Conservation (phyloP, 495 filamentous ascomycete genomes). For the Eremomyces bilateralis region DNA sequence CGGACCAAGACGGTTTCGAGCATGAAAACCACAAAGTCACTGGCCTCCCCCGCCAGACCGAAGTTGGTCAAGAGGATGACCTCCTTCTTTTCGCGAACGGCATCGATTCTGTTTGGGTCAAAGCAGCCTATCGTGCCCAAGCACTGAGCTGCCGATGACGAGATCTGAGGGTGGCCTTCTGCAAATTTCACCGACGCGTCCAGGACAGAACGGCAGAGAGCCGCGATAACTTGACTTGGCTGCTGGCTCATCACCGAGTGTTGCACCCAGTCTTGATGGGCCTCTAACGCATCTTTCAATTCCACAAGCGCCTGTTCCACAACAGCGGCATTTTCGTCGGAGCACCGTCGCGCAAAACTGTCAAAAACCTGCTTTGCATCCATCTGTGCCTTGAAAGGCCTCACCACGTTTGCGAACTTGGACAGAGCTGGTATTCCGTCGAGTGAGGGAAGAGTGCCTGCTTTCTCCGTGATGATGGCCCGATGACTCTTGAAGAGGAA, state of each 20-base stretch:
- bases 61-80: conserved; percentile 80
- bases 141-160: conserved; percentile 52
- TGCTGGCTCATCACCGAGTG: conserved; percentile 66
- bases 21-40: conserved; percentile 67
- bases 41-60: conserved; percentile 49
- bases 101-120: conserved; percentile 76
- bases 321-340: conserved; percentile 65
- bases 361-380: conserved; percentile 35
- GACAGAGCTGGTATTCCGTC: conserved; percentile 45
- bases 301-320: conserved; percentile 61
- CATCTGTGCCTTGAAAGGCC: conserved; percentile 37
- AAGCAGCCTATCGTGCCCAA: conserved; percentile 76
- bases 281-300: conserved; percentile 45
- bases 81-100: conserved; percentile 47
- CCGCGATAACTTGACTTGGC: conserved; percentile 49
- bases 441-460: conserved; percentile 58
- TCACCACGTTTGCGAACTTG: conserved; percentile 39
- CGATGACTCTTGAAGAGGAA: conserved; percentile 40
- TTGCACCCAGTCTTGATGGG: conserved; percentile 63
- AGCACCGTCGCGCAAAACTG: conserved; percentile 48
- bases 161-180: conserved; percentile 38
- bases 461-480: conserved; percentile 34
- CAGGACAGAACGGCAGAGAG: conserved; percentile 52
- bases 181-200: conserved; percentile 67
- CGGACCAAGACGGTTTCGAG: conserved; percentile 75